Evolutionary conservation across 495 filamentous ascomycete species (phyloP).

Genomic region (Symbiotaphrina buchneri): DNA sequence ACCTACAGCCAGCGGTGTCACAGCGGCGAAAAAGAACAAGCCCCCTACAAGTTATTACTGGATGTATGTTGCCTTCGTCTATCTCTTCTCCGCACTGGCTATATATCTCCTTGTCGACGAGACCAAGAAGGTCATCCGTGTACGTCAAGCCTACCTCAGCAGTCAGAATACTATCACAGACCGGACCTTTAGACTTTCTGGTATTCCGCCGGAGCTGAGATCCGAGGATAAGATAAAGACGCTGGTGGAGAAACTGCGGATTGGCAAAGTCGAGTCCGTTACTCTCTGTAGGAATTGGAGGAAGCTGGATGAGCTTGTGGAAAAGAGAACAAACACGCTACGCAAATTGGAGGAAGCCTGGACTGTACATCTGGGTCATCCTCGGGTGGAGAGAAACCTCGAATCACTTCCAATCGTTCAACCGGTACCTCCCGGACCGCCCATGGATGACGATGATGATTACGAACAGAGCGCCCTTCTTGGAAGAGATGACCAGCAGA

Average conservation of each 20-base stretch:
- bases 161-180: slow-evolving; percentile 86
- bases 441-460: slow-evolving; percentile 17
- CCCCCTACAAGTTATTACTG: slow-evolving; percentile 42
- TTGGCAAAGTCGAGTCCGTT: slow-evolving; percentile 85
- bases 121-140: slow-evolving; percentile 60
- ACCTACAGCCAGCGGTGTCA: neutral
- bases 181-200: slow-evolving; percentile 76
- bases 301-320: slow-evolving; percentile 54
- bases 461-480: slow-evolving; percentile 30
- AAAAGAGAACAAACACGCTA: slow-evolving; percentile 36
- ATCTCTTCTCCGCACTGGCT: slow-evolving; percentile 63
- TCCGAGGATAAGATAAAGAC: slow-evolving; percentile 69
- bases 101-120: slow-evolving; percentile 67
- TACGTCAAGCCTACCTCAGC: slow-evolving; percentile 79
- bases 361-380: slow-evolving; percentile 41
- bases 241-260: slow-evolving; percentile 66
- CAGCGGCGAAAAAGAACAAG: slow-evolving; percentile 12
- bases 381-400: slow-evolving; percentile 20
- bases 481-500: slow-evolving; percentile 16
- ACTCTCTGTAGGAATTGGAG: slow-evolving; percentile 77
- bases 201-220: slow-evolving; percentile 58
- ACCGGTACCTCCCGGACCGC: slow-evolving; percentile 20
- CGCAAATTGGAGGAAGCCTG: slow-evolving; percentile 68
- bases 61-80: slow-evolving; percentile 82
- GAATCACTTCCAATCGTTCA: slow-evolving; percentile 26